Evolutionary conservation across 176 grass and related monocot species (phyloP), one percentile per base, ranked within the genome.

Genomic region (Zoysia japonica): DNA sequence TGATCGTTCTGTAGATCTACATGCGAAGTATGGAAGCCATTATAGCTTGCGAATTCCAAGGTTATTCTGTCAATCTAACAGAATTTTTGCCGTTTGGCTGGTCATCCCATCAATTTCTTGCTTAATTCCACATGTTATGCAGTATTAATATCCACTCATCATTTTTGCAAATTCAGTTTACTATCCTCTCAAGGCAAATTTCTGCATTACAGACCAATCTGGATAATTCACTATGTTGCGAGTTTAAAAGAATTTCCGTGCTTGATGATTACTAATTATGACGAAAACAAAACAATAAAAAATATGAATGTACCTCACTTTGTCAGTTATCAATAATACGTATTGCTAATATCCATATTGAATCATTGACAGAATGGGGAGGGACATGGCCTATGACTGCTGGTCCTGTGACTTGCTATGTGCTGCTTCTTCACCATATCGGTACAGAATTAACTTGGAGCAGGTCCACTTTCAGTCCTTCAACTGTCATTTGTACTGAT

Each of bases 391-490:
- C 44, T 97, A 97, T 51, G 91, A 97, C 84, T 92, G 89, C 66
- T 97, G 91, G 91, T 94, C 95, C 68, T 97, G 95, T 51, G 89
- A 97, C 80, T 89, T 97, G 78, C 61, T 97, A 63, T 97, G 91
- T 47, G 91, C 91, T 83, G 91, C 95, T 89, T 94, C 95, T 57
- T 97, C 95, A 38, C 85, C 91, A 78, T 89, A 97, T 85, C 14
- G 94, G 7, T 97, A 97, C 84, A 88, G 95, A 87, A 97, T 97
- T 68, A 97, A 97, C 80, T 82, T 97, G 74, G 95, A 92, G 80
- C 91, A 90, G 79, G 91, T 90, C 51, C 65, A 52, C 55, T 67
- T 85, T 76, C 51, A 49, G 44, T 76, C 36, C 55, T 83, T 80
- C 17, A 69, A 35, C 71, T 64, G 12, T 78, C 68, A 61, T 65